phyloP scores from a whole-genome alignment of 306 rosid genomes.

The Acacia confusa region DNA sequence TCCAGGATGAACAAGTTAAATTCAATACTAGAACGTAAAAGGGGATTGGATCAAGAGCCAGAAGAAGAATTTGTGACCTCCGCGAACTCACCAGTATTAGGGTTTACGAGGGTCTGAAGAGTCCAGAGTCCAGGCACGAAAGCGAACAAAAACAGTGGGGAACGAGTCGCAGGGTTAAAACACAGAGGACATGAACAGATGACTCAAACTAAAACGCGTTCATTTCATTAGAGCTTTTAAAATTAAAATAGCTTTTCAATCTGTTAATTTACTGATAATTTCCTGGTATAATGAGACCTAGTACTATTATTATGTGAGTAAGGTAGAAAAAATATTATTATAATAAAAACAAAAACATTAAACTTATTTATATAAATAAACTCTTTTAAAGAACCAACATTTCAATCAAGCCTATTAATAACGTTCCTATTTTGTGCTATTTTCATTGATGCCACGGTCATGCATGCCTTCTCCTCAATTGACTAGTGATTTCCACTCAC shows the following conservation, averaged over 20 bases:
- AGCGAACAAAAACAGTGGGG: background rate
- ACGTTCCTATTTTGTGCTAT: background rate
- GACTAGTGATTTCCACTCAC: background rate
- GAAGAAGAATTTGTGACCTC: background rate
- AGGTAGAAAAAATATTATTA: too few relatives aligned
- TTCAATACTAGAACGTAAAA: background rate
- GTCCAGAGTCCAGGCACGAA: background rate
- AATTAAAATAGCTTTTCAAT: too few relatives aligned
- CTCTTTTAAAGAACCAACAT: too few relatives aligned
- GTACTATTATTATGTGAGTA: too few relatives aligned
- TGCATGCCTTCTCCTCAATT: background rate
- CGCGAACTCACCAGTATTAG: constrained; percentile 26
- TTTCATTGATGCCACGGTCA: background rate
- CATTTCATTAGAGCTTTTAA: too few relatives aligned
- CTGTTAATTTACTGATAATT: too few relatives aligned
- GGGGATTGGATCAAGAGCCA: background rate
- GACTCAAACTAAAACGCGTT: background rate
- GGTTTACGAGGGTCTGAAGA: constrained; percentile 41
- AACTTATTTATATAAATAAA: too few relatives aligned
- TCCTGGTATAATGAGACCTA: too few relatives aligned
- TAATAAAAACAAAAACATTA: too few relatives aligned
- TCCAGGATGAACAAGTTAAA: background rate
- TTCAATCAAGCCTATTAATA: too few relatives aligned
- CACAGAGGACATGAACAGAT: background rate
- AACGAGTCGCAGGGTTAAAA: background rate